Evolutionary conservation across 805 yeast species (phyloP), one percentile per base, ranked within the genome.

Genomic region (Lachancea fermentati): DNA sequence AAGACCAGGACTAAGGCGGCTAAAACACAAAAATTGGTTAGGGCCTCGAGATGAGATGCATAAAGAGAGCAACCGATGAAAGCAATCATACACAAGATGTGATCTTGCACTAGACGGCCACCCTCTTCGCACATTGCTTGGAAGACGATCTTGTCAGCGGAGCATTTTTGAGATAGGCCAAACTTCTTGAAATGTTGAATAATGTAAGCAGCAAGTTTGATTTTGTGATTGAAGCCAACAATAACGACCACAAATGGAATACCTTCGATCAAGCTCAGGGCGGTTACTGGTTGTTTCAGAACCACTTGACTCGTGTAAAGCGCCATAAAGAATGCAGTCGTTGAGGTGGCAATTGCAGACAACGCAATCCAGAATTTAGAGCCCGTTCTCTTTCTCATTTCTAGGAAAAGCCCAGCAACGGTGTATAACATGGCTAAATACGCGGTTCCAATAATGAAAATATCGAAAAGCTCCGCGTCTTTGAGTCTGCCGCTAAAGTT

Each of bases 191-290:
- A 55, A 37, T 62, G 56, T 30, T 65, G 61, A 51, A 76, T 55
- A 17, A 81, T 79, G 34, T 76, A 73, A 15, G 73, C 66, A 1
- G 96, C 82, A 47, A 88, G 72, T 9, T 77, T 69, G 14, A 86
- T 75, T 55, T 89, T 87, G 60, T 85, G 84, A 58, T 86, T 88
- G 65, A 91, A 91, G 2, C 97, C 98, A 56, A 91, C 78, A 4
- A 87, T 81, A 15, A 95, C 87, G 16, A 91, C 95, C 55, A 91
- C 73, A 63, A 91, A 91, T 16, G 98, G 98, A 34, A 91, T 66
- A 25, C 97, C 97, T 66, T 91, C 97, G 42, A 88, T 76, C 49
- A 91, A 69, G 41, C 85, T 78, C 41, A 85, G 67, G 41, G 86
- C 68, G 6, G 95, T 79, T 24, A 91, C 80, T 37, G 73, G 74